phyloP scores from a whole-genome alignment of 257 asterid genomes.

The Haberlea rhodopensis region DNA sequence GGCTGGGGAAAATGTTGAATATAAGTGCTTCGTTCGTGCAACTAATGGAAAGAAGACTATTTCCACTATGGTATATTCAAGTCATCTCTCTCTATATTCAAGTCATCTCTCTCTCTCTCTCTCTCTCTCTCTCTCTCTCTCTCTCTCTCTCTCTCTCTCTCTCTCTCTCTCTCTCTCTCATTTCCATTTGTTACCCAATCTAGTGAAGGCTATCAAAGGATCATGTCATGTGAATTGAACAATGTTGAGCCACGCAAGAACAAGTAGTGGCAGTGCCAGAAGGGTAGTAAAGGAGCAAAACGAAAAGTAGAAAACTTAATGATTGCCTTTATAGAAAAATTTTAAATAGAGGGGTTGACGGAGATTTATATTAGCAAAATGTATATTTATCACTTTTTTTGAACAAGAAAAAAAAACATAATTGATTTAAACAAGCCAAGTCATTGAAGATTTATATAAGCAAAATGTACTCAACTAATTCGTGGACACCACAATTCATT shows the following conservation, averaged over 20 bases:
- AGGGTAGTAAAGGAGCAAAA: too few species aligned
- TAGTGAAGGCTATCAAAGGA: constrained; percentile 11
- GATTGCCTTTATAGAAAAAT: too few species aligned
- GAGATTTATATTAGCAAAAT: too few species aligned
- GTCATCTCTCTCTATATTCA: too few species aligned
- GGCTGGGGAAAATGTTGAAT: constrained; percentile 64
- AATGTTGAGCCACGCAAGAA: not conserved
- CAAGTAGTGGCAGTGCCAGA: not conserved
- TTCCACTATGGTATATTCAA: constrained; percentile 56
- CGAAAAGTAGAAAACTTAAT: too few species aligned
- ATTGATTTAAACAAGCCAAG: not conserved
- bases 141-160: too few species aligned
- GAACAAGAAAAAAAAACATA: not conserved
- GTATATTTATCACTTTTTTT: not conserved
- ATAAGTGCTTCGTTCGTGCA: constrained; percentile 76
- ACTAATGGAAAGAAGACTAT: constrained; percentile 79
- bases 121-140: too few species aligned
- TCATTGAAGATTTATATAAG: not conserved
- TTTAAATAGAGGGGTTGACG: too few species aligned
- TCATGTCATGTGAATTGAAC: constrained; percentile 21
- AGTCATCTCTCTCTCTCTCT: too few species aligned
- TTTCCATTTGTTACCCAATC: constrained; percentile 21
- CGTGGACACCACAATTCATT: not conserved
- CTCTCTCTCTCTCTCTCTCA: too few species aligned
- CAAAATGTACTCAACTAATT: not conserved